Percentiles rank a stretch among this genome's conserved stretches.
Conservation (phyloP, 352 stramenopile genomes). For the Thalassiosira mediterranea region DNA sequence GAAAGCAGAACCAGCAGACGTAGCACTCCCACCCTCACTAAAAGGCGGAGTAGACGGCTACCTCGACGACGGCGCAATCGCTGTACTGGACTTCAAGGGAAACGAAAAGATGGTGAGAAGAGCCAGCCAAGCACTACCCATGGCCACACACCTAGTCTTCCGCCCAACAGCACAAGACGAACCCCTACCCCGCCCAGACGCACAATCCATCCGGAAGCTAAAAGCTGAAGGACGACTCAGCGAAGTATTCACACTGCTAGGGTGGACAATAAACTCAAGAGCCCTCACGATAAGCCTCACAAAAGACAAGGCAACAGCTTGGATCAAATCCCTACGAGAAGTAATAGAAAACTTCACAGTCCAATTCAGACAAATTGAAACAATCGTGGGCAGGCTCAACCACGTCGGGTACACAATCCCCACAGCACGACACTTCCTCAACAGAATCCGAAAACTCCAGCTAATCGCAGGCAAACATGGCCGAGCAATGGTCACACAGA, state of each 20-base stretch:
- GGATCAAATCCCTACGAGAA: neutral
- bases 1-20: neutral
- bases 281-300: slow-evolving; percentile 13
- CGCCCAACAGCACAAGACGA: slow-evolving; percentile 1
- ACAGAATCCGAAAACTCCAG: slow-evolving; percentile 1
- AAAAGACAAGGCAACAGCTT: slow-evolving; percentile 14
- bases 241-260: slow-evolving; percentile 17
- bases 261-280: slow-evolving; percentile 23
- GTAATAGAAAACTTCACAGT: neutral
- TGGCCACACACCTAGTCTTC: slow-evolving; percentile 14
- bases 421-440: slow-evolving; percentile 1
- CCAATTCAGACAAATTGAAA: neutral
- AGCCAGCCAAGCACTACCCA: neutral
- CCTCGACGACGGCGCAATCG: slow-evolving; percentile 7
- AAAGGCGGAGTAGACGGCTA: slow-evolving; percentile 4
- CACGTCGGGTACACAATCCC: slow-evolving; percentile 12
- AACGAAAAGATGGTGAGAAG: slow-evolving; percentile 8
- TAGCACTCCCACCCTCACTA: neutral
- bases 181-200: slow-evolving; percentile 7
- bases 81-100: neutral
- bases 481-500: slow-evolving; percentile 5
- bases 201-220: slow-evolving; percentile 14
- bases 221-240: slow-evolving; percentile 10
- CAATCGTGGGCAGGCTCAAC: slow-evolving; percentile 1
- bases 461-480: neutral